Evolutionary conservation across 2,329 filamentous ascomycete genomes (phyloP), one percentile per base, ranked within the genome.

Genomic region (Aureobasidium subglaciale): DNA sequence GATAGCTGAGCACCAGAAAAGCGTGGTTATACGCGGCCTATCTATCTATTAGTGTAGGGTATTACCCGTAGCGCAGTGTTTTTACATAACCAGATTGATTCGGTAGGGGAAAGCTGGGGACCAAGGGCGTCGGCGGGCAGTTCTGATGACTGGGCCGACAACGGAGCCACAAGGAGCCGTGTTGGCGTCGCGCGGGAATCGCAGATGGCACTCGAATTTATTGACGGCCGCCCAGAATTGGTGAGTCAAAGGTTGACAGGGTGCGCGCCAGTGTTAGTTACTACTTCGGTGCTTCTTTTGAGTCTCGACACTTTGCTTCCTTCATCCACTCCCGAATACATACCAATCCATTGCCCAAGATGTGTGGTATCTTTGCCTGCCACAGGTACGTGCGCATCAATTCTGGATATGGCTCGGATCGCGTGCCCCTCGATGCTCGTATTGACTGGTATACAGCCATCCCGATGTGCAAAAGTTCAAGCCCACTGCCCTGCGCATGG

Each of bases 311-410:
- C 35, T 40, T 18, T 52, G 34, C 15, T n/a, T 41, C 35, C 10
- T 41, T 52, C 35, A 25, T 30, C 18, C 48, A 20, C 25, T 5
- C 24, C 20, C 38, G 13, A 16, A 15, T 15, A 34, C 37, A 34
- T 20, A 20, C 18, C 38, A 43, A 27, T 43, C 11, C 27, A 20
- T n/a, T 41, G 56, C 49, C 34, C 78, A 87, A 72, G 66, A 96
- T 96, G 90, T 96, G 90, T 86, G 90, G 90, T 74, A 95, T 96
- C 70, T 96, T 96, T 74, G 91, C 90, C 67, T 96, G 91, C 76
- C 89, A 96, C 75, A 79, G 82, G 90, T 95, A 71, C 59, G 69
- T 58, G n/a, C n/a, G n/a, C n/a, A 60, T 8, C n/a, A 49, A 24
- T 29, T 18, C 22, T 30, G 13, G 22, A 24, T 29, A 16, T n/a